Conservation (phyloP, 2,329 filamentous ascomycete genomes). For the Aschersonia sp. region DNA sequence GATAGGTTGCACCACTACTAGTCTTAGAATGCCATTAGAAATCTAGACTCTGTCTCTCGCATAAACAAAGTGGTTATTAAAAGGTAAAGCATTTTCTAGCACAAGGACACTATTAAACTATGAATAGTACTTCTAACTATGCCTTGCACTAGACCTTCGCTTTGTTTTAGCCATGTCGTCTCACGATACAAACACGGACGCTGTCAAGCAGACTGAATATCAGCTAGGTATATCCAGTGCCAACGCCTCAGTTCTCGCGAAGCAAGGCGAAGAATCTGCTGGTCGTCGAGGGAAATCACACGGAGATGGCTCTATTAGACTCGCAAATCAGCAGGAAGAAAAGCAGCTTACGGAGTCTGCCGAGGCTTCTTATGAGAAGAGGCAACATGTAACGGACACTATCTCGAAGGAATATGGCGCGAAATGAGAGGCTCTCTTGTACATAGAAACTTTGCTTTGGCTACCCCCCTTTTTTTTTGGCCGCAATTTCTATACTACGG, state of each 20-base stretch:
- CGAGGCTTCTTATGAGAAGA: background rate
- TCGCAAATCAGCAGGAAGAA: background rate
- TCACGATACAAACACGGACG: background rate
- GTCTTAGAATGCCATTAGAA: background rate
- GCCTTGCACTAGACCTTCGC: background rate
- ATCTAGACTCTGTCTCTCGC: background rate
- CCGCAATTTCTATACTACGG: background rate
- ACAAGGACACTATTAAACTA: background rate
- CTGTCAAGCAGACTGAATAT: background rate
- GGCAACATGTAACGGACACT: background rate
- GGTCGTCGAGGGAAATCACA: background rate
- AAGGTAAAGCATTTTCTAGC: background rate
- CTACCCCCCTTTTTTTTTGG: background rate
- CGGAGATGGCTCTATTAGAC: background rate
- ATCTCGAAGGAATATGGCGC: background rate
- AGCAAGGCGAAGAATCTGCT: background rate
- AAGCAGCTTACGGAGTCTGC: background rate
- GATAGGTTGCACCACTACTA: background rate
- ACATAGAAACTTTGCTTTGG: background rate
- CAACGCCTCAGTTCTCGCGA: background rate
- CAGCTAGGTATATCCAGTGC: background rate
- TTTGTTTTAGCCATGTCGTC: background rate
- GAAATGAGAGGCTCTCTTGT: background rate
- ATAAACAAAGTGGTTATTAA: background rate
- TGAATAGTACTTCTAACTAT: background rate